Evolutionary conservation across 306 rosid species (phyloP), one percentile per base, ranked within the genome.

Genomic region (Prunus salicina): DNA sequence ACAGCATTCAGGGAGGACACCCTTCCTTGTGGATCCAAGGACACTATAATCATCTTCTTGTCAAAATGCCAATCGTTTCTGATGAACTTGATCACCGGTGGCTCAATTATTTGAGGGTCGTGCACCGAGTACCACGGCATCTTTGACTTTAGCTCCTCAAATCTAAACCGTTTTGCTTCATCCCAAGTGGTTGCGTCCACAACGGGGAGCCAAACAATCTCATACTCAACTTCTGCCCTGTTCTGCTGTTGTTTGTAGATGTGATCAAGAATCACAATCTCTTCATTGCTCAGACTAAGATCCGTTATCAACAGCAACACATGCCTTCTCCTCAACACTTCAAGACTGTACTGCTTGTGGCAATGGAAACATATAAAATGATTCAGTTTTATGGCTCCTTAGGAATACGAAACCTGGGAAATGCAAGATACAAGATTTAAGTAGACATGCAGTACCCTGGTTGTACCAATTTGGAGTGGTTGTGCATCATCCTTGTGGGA

Each of bases 171-270:
- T 2, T 71, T 70, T 47, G 13, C 58, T 11, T 85, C 87, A 34
- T 74, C 76, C 90, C 87, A 89, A 55, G 5, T 2, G 3, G 3
- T 58, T 0, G 32, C 74, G 73, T 89, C 87, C 77, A 89, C 90
- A 4, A 94, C 14, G 12, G 98, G 97, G 45, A 90, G 70, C 96
- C 97, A 94, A 19, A 94, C 96, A 81, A 92, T 75, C 78, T 88
- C 93, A 27, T 92, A 94, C 64, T 81, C 78, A 30, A 71, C 28
- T 2, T 84, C 88, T 10, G 71, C 61, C 67, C 89, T 86, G 0
- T 18, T 32, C 65, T 34, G 67, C 51, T 90, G 81, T 30, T 84
- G 84, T 58, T 64, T 82, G 75, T 83, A 85, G 75, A 87, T 41
- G 30, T 64, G 77, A 18, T 82, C 86, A 2, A 94, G 93, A 61